Evolutionary conservation across 495 filamentous ascomycete species (phyloP), one percentile per base, ranked within the genome.

Genomic region (Hypoxylon subgilvum): DNA sequence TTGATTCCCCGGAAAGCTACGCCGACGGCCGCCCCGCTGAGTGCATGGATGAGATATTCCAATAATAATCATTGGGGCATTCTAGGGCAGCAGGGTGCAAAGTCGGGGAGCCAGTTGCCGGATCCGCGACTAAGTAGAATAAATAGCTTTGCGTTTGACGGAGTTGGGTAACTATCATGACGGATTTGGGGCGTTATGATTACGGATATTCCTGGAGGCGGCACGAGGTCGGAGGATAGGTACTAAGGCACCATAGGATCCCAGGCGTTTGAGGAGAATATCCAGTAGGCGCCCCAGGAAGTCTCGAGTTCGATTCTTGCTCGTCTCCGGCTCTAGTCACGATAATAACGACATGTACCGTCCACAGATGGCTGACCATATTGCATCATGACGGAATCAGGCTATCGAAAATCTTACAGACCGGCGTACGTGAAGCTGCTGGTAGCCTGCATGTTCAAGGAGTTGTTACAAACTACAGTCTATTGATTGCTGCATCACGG

Each of bases 101-200:
- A 23, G 32, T 49, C 31, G 14, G 59, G 52, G n/a, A n/a, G n/a
- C n/a, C n/a, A 52, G 52, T 51, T 58, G 12, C 28, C 10, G 61
- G 49, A 40, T 13, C 35, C 38, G 25, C n/a, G 17, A n/a, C 47
- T 53, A 13, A 30, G 19, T 42, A 19, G 53, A 21, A n/a, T n/a
- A n/a, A 32, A 43, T 17, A 35, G 16, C 27, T 43, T 28, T 31
- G 38, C 21, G 23, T 54, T 58, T 54, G 46, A 39, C 38, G 34
- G 49, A 40, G n/a, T 27, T 41, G 6, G 23, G 25, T 17, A 13
- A n/a, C 42, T 14, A 25, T 46, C 54, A 27, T 40, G 32, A 46
- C 44, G 44, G 44, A 54, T 17, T 58, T 54, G 30, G 49, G 61
- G 53, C 53, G 53, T 64, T 64, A 54, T 32, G 53, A 54, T 44